Base-by-base conservation (phyloP, 2,329 filamentous ascomycete genomes). In the Cylindrodendrum hubeiense region DNA sequence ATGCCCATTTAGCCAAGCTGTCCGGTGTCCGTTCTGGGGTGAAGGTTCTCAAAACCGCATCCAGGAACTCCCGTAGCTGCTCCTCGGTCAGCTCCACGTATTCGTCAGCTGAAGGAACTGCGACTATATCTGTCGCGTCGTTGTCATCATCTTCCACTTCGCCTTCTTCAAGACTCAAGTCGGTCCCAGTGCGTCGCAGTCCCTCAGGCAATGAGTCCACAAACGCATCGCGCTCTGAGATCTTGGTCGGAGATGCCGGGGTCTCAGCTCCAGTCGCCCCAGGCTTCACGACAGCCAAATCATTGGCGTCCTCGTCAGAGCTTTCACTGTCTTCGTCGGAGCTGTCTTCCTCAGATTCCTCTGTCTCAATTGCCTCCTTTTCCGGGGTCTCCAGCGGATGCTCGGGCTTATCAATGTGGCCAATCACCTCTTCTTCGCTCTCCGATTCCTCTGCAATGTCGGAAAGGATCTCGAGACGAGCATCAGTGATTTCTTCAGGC, bases 21-120 rank as follows among this genome's bases (percentile, higher is more conserved):
- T 60, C 60, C 2, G 43, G 61, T 4, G 62, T 60, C 43, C 65
- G 55, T 19, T 57, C 44, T 2, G 22, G n/a, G 5, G 57, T 58
- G 24, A 68, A 67, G 1, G 51, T 63, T 22, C 39, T 53, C n/a
- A 69, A 30, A 39, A 66, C 19, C 15, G 19, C 57, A 9, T 69
- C 37, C 6, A 69, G 54, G 12, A 67, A 60, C 43, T 59, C 58
- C 3, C 61, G 46, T 4, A 71, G 30, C 30, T 69, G 57, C 0
- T 67, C 43, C 7, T 63, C 67, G 5, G 50, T 63, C 22, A 59
- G 34, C 21, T 67, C 52, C 39, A 58, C 41, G 39, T 60, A 67
- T 17, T 63, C 60, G 21, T 52, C 44, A 2, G 24, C 22, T 17
- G 12, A 30, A 47, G 46, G 26, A 5, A 19, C 12, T 21, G 28